A percentile compares a stretch with the other conserved stretches of the same genome.
These are phyloP conservation scores for Candida morakotiae DNA, from an alignment of 805 yeast species.

Conservation along the genomic window DNA sequence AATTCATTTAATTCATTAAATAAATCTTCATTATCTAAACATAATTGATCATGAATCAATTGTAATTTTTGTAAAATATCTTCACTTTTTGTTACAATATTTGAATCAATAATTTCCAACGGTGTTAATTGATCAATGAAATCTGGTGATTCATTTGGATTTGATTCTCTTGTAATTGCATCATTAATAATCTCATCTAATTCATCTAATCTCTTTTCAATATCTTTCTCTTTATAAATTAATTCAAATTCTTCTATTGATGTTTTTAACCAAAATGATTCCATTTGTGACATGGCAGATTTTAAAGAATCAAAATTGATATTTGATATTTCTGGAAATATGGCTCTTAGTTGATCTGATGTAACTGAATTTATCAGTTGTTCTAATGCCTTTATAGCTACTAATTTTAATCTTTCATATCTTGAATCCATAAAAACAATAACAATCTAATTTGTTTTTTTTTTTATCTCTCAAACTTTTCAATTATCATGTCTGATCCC, in stretches of 20 bases:
- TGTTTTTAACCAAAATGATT: slow-evolving; percentile 48
- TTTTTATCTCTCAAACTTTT: neutral
- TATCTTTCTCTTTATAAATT: slow-evolving; percentile 46
- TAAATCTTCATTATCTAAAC: slow-evolving; percentile 29
- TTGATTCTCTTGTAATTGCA: slow-evolving; percentile 30
- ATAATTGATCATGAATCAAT: slow-evolving; percentile 34
- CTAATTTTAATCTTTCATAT: slow-evolving; percentile 45
- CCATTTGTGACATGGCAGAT: slow-evolving; percentile 49
- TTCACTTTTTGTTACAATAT: slow-evolving; percentile 15
- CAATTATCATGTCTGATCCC: slow-evolving; percentile 38
- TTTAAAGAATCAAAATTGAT: slow-evolving; percentile 43
- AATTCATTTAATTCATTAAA: slow-evolving; percentile 18
- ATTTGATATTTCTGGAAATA: slow-evolving; percentile 51
- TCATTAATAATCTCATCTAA: slow-evolving; percentile 44
- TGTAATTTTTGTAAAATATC: slow-evolving; percentile 23
- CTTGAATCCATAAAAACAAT: slow-evolving; percentile 30
- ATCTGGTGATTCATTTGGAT: slow-evolving; percentile 14
- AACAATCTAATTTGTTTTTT: neutral
- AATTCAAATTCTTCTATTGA: slow-evolving; percentile 50
- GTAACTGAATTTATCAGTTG: slow-evolving; percentile 48
- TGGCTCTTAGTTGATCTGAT: slow-evolving; percentile 46
- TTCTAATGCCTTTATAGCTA: slow-evolving; percentile 50
- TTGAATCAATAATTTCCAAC: slow-evolving; percentile 29
- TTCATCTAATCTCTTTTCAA: slow-evolving; percentile 40
- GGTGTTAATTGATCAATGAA: slow-evolving; percentile 28